A percentile compares a stretch with the other conserved stretches of the same genome.
These are phyloP conservation scores for Ceratocystis albifundus DNA, from an alignment of 2,329 filamentous ascomycete species.

Conservation along the genomic window DNA sequence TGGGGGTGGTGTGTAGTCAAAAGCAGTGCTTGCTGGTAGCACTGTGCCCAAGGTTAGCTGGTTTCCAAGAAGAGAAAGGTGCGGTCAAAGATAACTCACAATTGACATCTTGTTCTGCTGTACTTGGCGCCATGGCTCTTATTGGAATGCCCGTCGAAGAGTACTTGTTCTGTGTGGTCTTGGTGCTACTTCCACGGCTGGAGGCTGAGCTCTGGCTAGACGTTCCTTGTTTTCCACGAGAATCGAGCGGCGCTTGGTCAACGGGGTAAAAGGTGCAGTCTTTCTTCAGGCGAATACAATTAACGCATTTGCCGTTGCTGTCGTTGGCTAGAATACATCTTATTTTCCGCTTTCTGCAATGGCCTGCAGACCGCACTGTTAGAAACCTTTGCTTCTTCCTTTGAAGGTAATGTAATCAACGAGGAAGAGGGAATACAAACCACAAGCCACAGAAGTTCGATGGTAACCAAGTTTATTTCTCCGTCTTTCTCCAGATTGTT, in stretches of 20 bases:
- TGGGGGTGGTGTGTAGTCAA: not conserved
- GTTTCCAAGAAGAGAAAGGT: conserved; percentile 14
- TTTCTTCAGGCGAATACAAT: conserved; percentile 89
- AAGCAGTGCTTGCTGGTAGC: not conserved
- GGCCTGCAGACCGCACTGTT: conserved; percentile 42
- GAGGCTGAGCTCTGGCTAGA: conserved; percentile 21
- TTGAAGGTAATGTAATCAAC: not conserved
- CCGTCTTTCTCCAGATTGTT: conserved; percentile 40
- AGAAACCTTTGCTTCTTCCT: not conserved
- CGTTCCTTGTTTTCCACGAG: conserved; percentile 36
- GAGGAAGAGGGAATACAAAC: conserved; percentile 48
- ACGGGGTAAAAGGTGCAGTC: conserved; percentile 89
- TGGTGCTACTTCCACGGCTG: not conserved
- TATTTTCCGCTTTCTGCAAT: conserved; percentile 88
- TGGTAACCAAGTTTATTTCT: conserved; percentile 94
- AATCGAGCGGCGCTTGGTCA: conserved; percentile 50
- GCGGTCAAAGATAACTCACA: conserved; percentile 37
- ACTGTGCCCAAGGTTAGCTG: not conserved
- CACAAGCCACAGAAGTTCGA: conserved; percentile 86
- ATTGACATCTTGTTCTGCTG: conserved; percentile 28
- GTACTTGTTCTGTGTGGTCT: conserved; percentile 25
- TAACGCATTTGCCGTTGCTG: conserved; percentile 65
- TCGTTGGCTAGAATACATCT: conserved; percentile 72
- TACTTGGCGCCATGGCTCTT: conserved; percentile 34
- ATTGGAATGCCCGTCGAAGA: conserved; percentile 33